These are phyloP conservation scores for Diaporthe sp. DNA, from an alignment of 2,329 filamentous ascomycete genomes.

Conservation along the genomic window DNA sequence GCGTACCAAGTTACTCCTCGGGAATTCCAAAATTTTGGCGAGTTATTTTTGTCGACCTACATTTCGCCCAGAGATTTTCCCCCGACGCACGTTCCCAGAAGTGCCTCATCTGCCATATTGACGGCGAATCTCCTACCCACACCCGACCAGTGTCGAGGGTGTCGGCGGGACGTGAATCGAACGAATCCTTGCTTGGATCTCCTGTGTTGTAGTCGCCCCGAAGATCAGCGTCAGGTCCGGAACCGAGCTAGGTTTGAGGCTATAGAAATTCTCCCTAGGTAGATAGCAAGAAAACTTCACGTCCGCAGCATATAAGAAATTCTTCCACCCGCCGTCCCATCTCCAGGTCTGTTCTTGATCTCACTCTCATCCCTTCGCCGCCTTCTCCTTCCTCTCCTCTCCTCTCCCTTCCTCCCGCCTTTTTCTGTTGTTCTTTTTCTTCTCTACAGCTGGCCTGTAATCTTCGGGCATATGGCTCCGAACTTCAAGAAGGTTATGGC, in stretches of 20 bases:
- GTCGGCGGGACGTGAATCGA: constrained; percentile 31
- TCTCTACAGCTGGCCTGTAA: constrained; percentile 51
- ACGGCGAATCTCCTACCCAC: constrained; percentile 33
- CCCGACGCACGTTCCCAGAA: constrained; percentile 32
- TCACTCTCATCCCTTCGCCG: constrained; percentile 38
- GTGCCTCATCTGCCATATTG: constrained; percentile 28
- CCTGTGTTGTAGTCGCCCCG: constrained; percentile 38
- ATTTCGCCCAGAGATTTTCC: constrained; percentile 22
- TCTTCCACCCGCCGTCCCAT: constrained; percentile 27
- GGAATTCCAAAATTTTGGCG: constrained; percentile 20
- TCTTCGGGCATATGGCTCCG: constrained; percentile 49
- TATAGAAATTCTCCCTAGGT: constrained; percentile 31
- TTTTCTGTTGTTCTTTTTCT: constrained; percentile 39
- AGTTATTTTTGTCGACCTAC: constrained; percentile 32
- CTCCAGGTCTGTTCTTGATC: neutral
- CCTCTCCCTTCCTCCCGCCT: constrained; percentile 38
- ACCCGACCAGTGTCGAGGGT: constrained; percentile 34
- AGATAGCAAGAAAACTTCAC: constrained; percentile 32
- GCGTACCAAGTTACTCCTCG: constrained; percentile 29
- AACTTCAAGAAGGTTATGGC: constrained; percentile 51
- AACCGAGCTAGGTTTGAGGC: constrained; percentile 38
- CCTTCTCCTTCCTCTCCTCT: constrained; percentile 42
- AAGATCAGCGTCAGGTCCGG: constrained; percentile 36
- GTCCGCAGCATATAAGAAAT: constrained; percentile 39
- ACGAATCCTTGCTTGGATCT: constrained; percentile 38